Percentiles rank a stretch among this genome's conserved stretches.
Conservation (phyloP, 2,329 filamentous ascomycete genomes). For the Chaetoscypha palmicola region DNA sequence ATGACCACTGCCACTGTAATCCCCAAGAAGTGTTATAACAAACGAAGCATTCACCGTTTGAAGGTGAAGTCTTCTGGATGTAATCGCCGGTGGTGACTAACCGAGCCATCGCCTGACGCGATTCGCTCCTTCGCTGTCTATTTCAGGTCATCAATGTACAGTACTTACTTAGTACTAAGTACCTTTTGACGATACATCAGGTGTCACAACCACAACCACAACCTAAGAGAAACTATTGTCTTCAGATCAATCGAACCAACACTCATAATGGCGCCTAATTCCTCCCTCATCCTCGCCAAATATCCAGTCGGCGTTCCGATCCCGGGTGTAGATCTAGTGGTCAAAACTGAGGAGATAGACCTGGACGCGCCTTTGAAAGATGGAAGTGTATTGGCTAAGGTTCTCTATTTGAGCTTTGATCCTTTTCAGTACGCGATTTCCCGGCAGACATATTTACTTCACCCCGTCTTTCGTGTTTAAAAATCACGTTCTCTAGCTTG, state of each 20-base stretch:
- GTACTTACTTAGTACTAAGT: no score
- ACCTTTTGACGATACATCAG: neutral
- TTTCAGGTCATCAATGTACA: no score
- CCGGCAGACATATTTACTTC: neutral
- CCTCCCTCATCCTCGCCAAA: conserved; percentile 65
- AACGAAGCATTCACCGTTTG: no score
- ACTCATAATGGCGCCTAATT: conserved; percentile 49
- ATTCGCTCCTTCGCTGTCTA: no score
- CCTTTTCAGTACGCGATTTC: conserved; percentile 54
- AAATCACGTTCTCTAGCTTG: neutral
- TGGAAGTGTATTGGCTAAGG: conserved; percentile 60
- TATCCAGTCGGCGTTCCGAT: conserved; percentile 59
- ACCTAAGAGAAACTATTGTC: neutral
- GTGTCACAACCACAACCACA: neutral
- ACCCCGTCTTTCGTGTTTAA: neutral
- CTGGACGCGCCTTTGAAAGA: conserved; percentile 49
- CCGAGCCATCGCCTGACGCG: no score
- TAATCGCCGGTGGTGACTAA: no score
- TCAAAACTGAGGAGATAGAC: conserved; percentile 63
- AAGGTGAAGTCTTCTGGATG: no score
- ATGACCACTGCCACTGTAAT: no score
- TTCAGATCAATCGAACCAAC: neutral
- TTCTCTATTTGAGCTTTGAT: conserved; percentile 70
- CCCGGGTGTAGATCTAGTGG: conserved; percentile 59
- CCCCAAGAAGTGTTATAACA: no score